A percentile compares a stretch with the other conserved stretches of the same genome.
These are phyloP conservation scores for Flaveria sonorensis DNA, from an alignment of 129 eudicot genomes.

Conservation along the genomic window DNA sequence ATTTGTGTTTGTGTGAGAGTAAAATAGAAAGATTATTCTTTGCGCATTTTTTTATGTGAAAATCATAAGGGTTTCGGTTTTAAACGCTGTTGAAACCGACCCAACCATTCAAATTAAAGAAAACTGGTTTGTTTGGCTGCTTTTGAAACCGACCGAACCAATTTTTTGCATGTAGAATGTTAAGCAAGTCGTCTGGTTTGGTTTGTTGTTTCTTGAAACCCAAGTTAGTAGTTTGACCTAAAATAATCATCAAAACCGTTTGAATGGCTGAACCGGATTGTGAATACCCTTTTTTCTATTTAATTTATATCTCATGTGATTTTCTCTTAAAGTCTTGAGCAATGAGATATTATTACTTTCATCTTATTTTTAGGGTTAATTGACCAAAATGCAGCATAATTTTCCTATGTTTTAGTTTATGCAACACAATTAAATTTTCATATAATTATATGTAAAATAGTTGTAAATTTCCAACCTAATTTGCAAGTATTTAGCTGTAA, in stretches of 20 bases:
- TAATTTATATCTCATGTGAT: background rate
- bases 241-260: no score
- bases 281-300: no score
- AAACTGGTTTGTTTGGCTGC: no score
- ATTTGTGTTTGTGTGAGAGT: background rate
- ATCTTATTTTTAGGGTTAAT: background rate
- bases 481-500: conserved; percentile 1
- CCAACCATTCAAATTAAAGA: no score
- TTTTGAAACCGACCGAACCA: no score
- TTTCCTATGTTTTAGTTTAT: background rate
- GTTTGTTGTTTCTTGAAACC: background rate
- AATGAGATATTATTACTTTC: background rate
- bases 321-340: background rate
- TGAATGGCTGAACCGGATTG: no score
- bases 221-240: no score
- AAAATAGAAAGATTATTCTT: background rate
- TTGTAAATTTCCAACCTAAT: background rate
- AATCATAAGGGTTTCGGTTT: background rate
- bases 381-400: background rate
- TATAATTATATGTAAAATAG: background rate
- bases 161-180: no score
- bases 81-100: no score
- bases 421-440: background rate
- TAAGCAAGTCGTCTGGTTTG: background rate
- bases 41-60: background rate